Evolutionary conservation across 225 moss, liverwort and hornwort species (phyloP), one percentile per base, ranked within the genome.

Genomic region (Bryoerythrophyllum caledonicum): DNA sequence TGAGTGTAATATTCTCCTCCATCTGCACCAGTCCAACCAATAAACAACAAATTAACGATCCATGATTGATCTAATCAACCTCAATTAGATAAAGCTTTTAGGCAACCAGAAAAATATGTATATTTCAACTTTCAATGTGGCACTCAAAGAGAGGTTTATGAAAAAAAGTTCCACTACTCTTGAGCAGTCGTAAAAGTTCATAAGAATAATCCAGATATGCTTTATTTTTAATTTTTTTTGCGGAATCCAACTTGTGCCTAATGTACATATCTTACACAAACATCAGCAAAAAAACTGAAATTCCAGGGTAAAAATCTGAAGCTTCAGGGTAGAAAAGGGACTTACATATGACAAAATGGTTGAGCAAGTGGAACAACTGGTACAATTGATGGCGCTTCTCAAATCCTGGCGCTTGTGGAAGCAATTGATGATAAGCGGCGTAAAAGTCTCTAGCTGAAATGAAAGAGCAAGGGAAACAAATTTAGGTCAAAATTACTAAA

Each of bases 351-450:
- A 91, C 77, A 21, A 75, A 88, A 73, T 93, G 93, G 76, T 93
- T 93, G 13, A 93, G 86, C 63, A 93, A 74, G 80, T 93, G 93
- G 68, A 91, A 91, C n/a, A 93, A 76, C 74, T 93, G 91, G 76
- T 93, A 91, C 46, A 93, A 41, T 40, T 82, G 81, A 69, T 93
- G 93, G 58, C 93, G 89, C 68, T 90, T 65, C 4, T 82, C 80
- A 70, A 91, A 93, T 78, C 89, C 91, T 69, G 91, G 60, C 40
- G 86, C 86, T 43, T 77, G 82, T 53, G 93, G 89, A 53, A 86
- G 65, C 49, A 91, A 76, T 70, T 78, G 72, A 65, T 88, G 85
- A 83, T 93, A 93, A 13, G 89, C 76, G 48, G 64, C 57, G 72
- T 90, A 93, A 65, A 91, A 93, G 21, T 74, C 86, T 17, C 53